Evolutionary conservation across 139 green algal genomes (phyloP).

Genomic region (Zygnema circumcarinatum): DNA sequence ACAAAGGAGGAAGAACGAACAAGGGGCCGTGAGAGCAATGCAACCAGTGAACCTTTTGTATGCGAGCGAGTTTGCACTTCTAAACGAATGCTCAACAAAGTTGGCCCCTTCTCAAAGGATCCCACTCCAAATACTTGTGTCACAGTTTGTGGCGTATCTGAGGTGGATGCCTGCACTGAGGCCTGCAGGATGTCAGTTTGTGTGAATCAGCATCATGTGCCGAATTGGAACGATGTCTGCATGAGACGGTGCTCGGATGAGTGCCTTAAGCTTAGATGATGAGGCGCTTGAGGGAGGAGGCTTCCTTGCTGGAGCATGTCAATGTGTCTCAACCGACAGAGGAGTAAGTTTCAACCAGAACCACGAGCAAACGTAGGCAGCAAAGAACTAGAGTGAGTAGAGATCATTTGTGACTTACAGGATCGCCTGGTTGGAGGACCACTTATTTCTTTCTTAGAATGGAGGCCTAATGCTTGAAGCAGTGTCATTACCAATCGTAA

Average conservation of each 20-base stretch:
- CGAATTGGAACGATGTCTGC: constrained; percentile 94
- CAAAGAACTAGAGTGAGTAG: no score
- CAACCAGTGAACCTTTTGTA: constrained; percentile 71
- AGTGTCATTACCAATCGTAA: no score
- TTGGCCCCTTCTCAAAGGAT: constrained; percentile 79
- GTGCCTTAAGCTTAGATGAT: constrained; percentile 67
- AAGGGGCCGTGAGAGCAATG: not conserved
- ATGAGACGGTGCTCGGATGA: constrained; percentile 82
- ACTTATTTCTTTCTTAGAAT: no score
- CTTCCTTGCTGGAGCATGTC: no score
- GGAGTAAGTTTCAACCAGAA: no score
- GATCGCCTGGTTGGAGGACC: no score
- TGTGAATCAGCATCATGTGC: constrained; percentile 86
- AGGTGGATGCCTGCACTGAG: constrained; percentile 88
- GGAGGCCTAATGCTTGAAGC: no score
- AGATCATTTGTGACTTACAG: no score
- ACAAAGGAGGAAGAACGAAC: not conserved
- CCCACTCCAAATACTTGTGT: constrained; percentile 87
- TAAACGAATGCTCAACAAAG: constrained; percentile 75
- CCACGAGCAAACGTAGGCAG: no score
- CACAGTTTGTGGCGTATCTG: constrained; percentile 88
- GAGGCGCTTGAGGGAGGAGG: no score
- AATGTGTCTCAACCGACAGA: no score
- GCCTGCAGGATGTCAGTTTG: constrained; percentile 88
- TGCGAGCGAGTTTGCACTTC: constrained; percentile 95